phyloP scores from a whole-genome alignment of 768 basidiomycete genomes.

The Xanthoconium stramineum region DNA sequence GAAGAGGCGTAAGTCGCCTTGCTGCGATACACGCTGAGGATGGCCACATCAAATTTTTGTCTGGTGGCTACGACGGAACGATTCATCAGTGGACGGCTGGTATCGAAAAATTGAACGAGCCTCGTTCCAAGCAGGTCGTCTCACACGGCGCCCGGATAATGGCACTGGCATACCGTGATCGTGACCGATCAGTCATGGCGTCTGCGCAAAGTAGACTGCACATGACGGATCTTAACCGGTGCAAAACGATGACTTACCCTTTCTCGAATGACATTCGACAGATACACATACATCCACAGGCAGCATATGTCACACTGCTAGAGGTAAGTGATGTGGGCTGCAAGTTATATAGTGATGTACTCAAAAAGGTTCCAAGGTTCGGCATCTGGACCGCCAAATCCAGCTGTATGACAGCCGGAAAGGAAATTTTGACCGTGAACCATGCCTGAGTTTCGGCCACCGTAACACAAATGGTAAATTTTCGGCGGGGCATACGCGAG shows the following conservation, averaged over 20 bases:
- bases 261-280: constrained; percentile 42
- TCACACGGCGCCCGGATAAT: constrained; percentile 30
- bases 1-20: constrained; percentile 42
- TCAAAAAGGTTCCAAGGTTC: constrained; percentile 36
- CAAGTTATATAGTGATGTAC: constrained; percentile 6
- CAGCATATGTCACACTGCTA: constrained; percentile 40
- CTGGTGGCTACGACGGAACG: constrained; percentile 47
- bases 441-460: constrained; percentile 46
- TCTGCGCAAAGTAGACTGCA: constrained; percentile 35
- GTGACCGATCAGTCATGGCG: constrained; percentile 34
- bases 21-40: constrained; percentile 33
- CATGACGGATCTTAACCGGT: constrained; percentile 38
- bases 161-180: constrained; percentile 40
- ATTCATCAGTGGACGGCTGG: constrained; percentile 39
- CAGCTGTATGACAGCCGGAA: constrained; percentile 46
- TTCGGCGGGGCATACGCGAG: constrained; percentile 33
- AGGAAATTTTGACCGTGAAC: constrained; percentile 36
- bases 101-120: constrained; percentile 17
- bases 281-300: constrained; percentile 45
- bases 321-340: constrained; percentile 39
- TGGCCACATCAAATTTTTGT: constrained; percentile 40
- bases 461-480: constrained; percentile 27
- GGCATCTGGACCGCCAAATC: constrained; percentile 49
- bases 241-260: constrained; percentile 25
- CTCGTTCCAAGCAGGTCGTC: constrained; percentile 28